Evolutionary conservation across 345 rosid species (phyloP), one percentile per base, ranked within the genome.

Genomic region (Euphorbia lathyris): DNA sequence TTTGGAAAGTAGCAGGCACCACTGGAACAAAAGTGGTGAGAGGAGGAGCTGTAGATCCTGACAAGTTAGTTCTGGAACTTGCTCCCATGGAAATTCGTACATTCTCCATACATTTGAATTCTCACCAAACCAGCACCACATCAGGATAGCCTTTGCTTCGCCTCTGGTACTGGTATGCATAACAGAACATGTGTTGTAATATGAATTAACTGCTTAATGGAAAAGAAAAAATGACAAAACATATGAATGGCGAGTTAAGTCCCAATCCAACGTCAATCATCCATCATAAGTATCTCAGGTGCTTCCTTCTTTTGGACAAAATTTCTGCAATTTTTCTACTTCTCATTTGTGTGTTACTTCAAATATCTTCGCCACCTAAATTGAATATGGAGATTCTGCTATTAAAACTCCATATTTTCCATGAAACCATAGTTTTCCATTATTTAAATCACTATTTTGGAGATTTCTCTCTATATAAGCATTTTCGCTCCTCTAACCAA

Each of bases 31-130:
- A 69, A 71, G 80, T 71, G 19, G 82, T 59, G 66, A 83, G 98
- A 67, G 98, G 98, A 60, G 84, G 84, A 47, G 80, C 80, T 4
- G 83, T 90, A 3, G 90, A 90, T 74, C 89, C 93, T 32, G 72
- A 60, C 17, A 81, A 76, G 79, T 84, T 88, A 68, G 87, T 80
- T 30, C 85, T 88, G 65, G 98, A 90, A 78, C 92, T 93, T 6
- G 85, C 79, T 25, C 93, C 97, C 0, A 93, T 93, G 98, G 98
- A 93, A 80, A 86, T 90, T 64, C 86, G 96, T 10, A 87, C 97
- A 11, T 86, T 90, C 71, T 25, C 82, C 40, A 67, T 93, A 1
- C 82, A 76, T 72, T 83, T 88, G 5, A 84, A 76, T 63, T 45
- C 56, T 67, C 61, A 50, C 19, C 71, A 74, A 38, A 62, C 66